Evolutionary conservation across 176 grass and related monocot genomes (phyloP).

Genomic region (Chrysopogon serrulatus): DNA sequence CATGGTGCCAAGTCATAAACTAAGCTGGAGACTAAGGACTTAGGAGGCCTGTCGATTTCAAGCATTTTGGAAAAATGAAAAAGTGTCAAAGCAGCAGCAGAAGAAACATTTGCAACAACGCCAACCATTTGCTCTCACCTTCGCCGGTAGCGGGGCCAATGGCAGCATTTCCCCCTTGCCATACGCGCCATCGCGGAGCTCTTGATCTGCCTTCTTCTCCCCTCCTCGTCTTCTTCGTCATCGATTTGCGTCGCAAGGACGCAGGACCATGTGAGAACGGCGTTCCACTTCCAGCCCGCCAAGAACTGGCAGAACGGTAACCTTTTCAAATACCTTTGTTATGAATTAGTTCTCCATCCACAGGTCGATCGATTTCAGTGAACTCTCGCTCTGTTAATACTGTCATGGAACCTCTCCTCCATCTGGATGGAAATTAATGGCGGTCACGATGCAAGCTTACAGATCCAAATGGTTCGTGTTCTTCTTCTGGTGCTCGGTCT

Average conservation of each 20-base stretch:
- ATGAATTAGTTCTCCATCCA: neutral
- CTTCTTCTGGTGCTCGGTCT: neutral
- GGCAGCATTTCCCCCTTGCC: neutral
- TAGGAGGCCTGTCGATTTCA: neutral
- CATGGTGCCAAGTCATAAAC: neutral
- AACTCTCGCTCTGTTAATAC: neutral
- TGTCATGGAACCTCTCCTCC: neutral
- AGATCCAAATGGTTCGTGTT: constrained; percentile 71
- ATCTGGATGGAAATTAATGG: neutral
- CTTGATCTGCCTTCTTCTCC: neutral
- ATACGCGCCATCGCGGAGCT: neutral
- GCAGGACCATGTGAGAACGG: constrained; percentile 36
- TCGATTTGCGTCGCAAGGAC: neutral
- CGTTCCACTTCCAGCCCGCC: constrained; percentile 81
- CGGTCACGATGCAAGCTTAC: neutral
- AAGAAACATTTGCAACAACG: neutral
- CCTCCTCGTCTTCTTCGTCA: neutral
- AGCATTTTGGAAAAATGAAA: neutral
- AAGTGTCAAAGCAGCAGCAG: neutral
- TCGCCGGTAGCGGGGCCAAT: neutral
- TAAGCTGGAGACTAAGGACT: neutral
- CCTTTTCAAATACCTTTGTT: neutral
- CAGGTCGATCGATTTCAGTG: neutral
- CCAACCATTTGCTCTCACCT: neutral
- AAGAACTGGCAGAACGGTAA: constrained; percentile 85